A percentile compares a stretch with the other conserved stretches of the same genome.
These are phyloP conservation scores for Cordyceps fumosorosea DNA, from an alignment of 2,329 filamentous ascomycete species.

Conservation along the genomic window DNA sequence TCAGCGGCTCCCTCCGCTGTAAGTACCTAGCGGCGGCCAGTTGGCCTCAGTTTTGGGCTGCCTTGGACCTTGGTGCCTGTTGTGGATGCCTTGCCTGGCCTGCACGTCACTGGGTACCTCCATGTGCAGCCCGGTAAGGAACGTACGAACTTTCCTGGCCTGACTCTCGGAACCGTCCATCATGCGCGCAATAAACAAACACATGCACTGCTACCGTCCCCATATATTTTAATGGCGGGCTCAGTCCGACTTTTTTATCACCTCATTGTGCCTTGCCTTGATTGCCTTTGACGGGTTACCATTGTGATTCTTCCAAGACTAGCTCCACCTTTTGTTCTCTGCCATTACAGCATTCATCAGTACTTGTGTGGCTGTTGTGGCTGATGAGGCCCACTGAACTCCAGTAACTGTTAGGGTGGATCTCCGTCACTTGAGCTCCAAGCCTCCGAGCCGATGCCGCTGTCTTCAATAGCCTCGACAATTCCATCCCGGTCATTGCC, in stretches of 20 bases:
- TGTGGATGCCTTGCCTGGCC: not conserved
- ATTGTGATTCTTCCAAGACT: too few relatives aligned
- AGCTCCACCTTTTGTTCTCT: too few relatives aligned
- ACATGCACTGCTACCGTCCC: not conserved
- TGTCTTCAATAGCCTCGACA: not conserved
- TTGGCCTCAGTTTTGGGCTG: not conserved
- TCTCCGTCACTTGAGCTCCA: not conserved
- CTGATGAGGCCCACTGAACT: not conserved
- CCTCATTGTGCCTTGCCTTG: not conserved
- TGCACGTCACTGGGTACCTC: not conserved
- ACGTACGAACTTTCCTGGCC: too few relatives aligned
- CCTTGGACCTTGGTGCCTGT: not conserved
- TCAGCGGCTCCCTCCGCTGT: conserved; percentile 1
- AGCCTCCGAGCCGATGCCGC: not conserved
- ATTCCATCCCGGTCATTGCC: not conserved
- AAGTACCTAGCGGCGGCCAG: not conserved
- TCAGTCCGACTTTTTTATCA: not conserved
- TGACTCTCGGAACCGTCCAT: not conserved
- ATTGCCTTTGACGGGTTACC: too few relatives aligned
- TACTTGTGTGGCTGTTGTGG: not conserved
- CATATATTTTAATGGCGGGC: not conserved
- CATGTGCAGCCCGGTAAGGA: too few relatives aligned
- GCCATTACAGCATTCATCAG: too few relatives aligned
- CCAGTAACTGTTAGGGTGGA: not conserved
- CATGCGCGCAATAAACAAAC: not conserved